Conservation (phyloP, 1,139 yeast genomes). For the Pichia sp. region DNA sequence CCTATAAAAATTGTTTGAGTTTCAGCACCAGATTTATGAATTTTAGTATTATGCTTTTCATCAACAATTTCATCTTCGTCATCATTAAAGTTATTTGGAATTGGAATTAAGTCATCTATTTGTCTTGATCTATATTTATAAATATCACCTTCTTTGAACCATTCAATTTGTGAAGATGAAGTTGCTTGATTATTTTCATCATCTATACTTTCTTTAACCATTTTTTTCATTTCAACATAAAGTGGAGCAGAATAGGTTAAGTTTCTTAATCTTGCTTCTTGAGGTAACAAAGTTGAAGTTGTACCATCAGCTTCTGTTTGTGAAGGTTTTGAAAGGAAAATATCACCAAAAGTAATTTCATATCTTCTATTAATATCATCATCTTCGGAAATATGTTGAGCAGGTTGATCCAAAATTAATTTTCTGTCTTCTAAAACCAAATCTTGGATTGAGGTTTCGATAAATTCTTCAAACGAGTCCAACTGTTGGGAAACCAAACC, state of each 20-base stretch:
- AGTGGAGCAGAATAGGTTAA: slow-evolving; percentile 94
- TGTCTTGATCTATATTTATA: slow-evolving; percentile 28
- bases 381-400: slow-evolving; percentile 88
- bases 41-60: slow-evolving; percentile 39
- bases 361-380: slow-evolving; percentile 88
- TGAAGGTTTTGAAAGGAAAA: slow-evolving; percentile 91
- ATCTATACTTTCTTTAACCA: slow-evolving; percentile 80
- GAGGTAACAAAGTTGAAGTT: slow-evolving; percentile 97
- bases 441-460: slow-evolving; percentile 93
- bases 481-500: slow-evolving; percentile 97
- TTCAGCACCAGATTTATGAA: slow-evolving; percentile 29
- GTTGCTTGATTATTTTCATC: slow-evolving; percentile 34
- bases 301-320: slow-evolving; percentile 99
- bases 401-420: slow-evolving; percentile 92
- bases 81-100: slow-evolving; percentile 31
- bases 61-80: slow-evolving; percentile 37
- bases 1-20: slow-evolving; percentile 69
- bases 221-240: slow-evolving; percentile 91
- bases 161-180: slow-evolving; percentile 30
- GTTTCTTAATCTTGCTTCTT: slow-evolving; percentile 94
- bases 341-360: slow-evolving; percentile 94
- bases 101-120: slow-evolving; percentile 23
- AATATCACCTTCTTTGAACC: slow-evolving; percentile 33
- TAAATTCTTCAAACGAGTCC: slow-evolving; percentile 97
- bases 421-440: slow-evolving; percentile 94